Conservation (phyloP, 2,329 filamentous ascomycete genomes). For the Colletotrichum somersetense region DNA sequence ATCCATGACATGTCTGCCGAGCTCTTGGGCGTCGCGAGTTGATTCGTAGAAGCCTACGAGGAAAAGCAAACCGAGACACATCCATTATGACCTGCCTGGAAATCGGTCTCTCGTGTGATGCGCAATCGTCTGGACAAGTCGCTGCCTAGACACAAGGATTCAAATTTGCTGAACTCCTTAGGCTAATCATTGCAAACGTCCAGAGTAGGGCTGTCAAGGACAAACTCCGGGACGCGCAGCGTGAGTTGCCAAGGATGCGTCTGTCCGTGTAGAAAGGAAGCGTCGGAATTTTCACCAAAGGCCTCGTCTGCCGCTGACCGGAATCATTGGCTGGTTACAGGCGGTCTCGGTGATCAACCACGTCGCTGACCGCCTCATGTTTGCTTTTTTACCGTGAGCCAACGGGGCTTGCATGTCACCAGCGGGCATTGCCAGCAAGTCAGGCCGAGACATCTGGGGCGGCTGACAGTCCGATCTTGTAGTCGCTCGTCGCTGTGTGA, state of each 20-base stretch:
- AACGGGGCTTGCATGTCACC: conserved; percentile 24
- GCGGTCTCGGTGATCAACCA: background rate
- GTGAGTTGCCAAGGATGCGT: background rate
- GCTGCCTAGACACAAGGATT: background rate
- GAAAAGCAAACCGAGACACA: conserved; percentile 18
- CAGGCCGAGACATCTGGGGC: conserved; percentile 34
- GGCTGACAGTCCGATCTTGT: conserved; percentile 32
- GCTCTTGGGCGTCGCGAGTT: background rate
- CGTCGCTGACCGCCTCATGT: conserved; percentile 31
- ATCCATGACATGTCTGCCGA: background rate
- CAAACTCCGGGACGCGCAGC: too few relatives aligned
- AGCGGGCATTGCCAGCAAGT: conserved; percentile 7
- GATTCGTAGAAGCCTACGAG: background rate
- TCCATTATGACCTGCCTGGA: background rate
- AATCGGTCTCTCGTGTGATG: background rate
- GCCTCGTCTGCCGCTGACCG: background rate
- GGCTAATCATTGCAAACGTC: background rate
- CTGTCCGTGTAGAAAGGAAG: background rate
- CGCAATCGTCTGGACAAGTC: background rate
- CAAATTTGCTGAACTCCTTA: background rate
- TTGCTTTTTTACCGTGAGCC: conserved; percentile 23
- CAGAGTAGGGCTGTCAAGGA: background rate
- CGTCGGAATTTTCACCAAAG: background rate
- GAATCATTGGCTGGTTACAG: conserved; percentile 8
- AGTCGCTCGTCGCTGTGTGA: conserved; percentile 27